Base-by-base conservation (phyloP, 257 asterid species). In the Voacanga thouarsii region DNA sequence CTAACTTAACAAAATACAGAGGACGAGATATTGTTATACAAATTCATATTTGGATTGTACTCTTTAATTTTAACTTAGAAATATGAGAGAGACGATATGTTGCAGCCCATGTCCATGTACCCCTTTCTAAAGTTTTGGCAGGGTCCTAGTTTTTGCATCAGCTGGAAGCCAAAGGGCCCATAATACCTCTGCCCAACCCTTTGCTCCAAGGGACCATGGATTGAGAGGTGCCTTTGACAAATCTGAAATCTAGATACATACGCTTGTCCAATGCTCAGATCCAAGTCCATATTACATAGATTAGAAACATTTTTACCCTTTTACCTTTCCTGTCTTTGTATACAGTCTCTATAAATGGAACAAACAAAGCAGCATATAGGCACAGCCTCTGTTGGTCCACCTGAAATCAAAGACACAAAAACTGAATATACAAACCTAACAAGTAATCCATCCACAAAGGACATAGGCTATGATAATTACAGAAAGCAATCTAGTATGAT, bases 361-460 rank as follows among this genome's bases (percentile, higher is more conserved):
- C 88, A 81, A 93, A 81, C 84, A 96, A 81, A 65, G 98, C 96
- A 80, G 94, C 94, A 86, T 92, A 93, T 12, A 93, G 82, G 77
- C 86, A 87, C 61, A 94, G 93, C 87, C 97, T 83, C 84, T 80
- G 82, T 66, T 90, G 97, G 60, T 89, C 96, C 67, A 84, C 91
- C 97, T 93, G 83, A 74, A 68, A 77, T 16, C 39, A 50, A 12
- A 79, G 49, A 45, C 3, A 15, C 53, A 43, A 53, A 70, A 50
- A 70, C 6, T 51, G 21, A 63, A 26, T 30, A 64, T 64, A 56
- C 47, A 45, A 74, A 14, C 41, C 77, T 24, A 24, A 57, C 26
- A 74, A 12, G 78, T 12, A n/a, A 41, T 8, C 37, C 57, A 24
- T 59, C 44, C 57, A 24, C 39, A 43, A n/a, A 57, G 43, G 8